Conservation (phyloP, 371 early-diverging fungal species). For the Rhizomucor pusillus region DNA sequence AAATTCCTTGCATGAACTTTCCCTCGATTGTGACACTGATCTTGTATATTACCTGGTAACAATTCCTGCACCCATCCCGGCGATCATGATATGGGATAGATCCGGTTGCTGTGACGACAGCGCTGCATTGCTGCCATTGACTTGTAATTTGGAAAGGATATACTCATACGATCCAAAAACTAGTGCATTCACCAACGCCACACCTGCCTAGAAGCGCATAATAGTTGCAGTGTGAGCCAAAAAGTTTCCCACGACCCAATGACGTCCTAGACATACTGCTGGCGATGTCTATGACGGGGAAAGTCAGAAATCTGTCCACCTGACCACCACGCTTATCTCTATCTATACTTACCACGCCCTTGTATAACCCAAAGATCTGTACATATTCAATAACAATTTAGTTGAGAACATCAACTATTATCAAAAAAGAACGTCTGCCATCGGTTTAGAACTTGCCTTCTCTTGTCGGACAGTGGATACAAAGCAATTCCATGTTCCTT, state of each 20-base stretch:
- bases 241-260: neutral
- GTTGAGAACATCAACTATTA: too few species aligned
- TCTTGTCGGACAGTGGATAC: conserved; percentile 55
- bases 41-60: conserved; percentile 52
- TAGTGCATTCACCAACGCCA: conserved; percentile 62
- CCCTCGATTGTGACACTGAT: too few species aligned
- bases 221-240: neutral
- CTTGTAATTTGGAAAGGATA: conserved; percentile 50
- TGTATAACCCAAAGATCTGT: conserved; percentile 62
- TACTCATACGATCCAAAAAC: conserved; percentile 68
- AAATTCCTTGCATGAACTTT: neutral
- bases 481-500: conserved; percentile 65
- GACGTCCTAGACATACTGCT: conserved; percentile 24
- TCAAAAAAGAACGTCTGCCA: neutral
- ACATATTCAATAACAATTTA: neutral
- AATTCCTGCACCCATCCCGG: conserved; percentile 64
- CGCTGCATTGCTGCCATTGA: conserved; percentile 14
- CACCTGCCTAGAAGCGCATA: conserved; percentile 47
- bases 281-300: conserved; percentile 42
- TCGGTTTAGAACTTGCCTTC: conserved; percentile 40
- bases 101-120: conserved; percentile 35
- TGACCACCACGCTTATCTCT: neutral
- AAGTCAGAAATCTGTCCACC: neutral
- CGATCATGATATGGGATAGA: conserved; percentile 51
- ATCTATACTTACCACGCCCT: conserved; percentile 59